Base-by-base conservation (phyloP, 2,329 filamentous ascomycete genomes). In the Cyphellophora attinorum region DNA sequence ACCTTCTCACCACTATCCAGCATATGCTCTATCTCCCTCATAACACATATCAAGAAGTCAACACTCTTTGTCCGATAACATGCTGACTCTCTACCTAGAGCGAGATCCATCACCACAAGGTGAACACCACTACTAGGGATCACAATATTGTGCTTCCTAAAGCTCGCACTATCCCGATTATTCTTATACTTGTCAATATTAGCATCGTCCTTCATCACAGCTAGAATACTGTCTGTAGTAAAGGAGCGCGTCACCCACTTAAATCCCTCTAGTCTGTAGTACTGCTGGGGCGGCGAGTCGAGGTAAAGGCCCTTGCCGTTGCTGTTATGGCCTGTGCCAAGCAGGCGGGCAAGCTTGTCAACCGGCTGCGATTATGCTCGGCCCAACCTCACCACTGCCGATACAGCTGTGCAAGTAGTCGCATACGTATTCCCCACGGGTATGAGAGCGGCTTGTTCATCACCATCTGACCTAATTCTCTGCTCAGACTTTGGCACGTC, bases 31-130 rank as follows among this genome's bases (percentile, higher is more conserved):
- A 47, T 45, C 27, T 40, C 37, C 8, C 44, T 42, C 16, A 41
- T 30, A 8, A 38, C 21, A 25, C 44, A 45, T 19, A 45, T 37
- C 6, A 37, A 42, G 29, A 37, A 45, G 29, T 45, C 44, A 33
- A 45, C 41, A 25, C 41, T 45, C 6, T 42, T 37, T 14, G 44
- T 47, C 21, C 23, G 37, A 23, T 45, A 42, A 39, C 44, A 36
- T 14, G 17, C n/a, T 28, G 31, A 40, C 12, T 11, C 23, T n/a
- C 31, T 39, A 11, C 44, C 42, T 10, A 42, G 41, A 8, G 21
- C 31, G 31, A 45, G 19, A 32, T 45, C 44, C 14, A 45, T 35
- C 14, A 47, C 33, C 16, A 47, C 19, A 10, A 42, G 32, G 28
- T 47, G 44, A 11, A 31, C 37, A 12, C 44, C 41, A 15, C 19